Evolutionary conservation across 2,329 filamentous ascomycete species (phyloP).

Genomic region (Podosphaera aphanis): DNA sequence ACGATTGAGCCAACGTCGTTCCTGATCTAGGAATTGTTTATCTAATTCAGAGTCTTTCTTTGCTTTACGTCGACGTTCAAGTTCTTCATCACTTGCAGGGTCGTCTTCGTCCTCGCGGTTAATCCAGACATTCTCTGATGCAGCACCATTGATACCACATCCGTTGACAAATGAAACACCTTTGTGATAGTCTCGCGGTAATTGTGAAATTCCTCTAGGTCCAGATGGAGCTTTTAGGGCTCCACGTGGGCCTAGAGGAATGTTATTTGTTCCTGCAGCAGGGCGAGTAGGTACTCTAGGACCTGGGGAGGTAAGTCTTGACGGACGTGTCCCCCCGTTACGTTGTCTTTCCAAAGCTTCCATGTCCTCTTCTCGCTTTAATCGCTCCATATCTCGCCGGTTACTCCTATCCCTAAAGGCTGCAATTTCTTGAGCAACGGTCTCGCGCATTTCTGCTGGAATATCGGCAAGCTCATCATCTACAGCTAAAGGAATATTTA

Average conservation of each 20-base stretch:
- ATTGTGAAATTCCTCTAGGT: constrained; percentile 37
- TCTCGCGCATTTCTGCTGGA: constrained; percentile 84
- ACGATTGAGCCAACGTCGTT: constrained; percentile 74
- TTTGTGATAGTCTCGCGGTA: constrained; percentile 50
- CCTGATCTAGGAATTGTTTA: constrained; percentile 61
- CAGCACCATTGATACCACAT: constrained; percentile 36
- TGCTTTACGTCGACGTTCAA: constrained; percentile 46
- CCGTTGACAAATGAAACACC: constrained; percentile 68
- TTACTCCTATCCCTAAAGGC: constrained; percentile 85
- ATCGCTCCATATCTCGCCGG: constrained; percentile 64
- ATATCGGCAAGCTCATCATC: constrained; percentile 94
- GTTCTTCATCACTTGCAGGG: constrained; percentile 66
- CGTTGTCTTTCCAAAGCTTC: constrained; percentile 64
- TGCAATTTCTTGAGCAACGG: constrained; percentile 79
- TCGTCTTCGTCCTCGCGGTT: constrained; percentile 65
- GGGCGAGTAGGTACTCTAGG: constrained; percentile 29
- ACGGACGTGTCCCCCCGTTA: constrained; percentile 39
- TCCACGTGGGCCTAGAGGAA: constrained; percentile 51
- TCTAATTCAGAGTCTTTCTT: constrained; percentile 57
- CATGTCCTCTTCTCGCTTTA: constrained; percentile 75
- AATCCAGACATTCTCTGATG: constrained; percentile 22
- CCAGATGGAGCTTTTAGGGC: constrained; percentile 55
- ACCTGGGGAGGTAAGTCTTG: constrained; percentile 48
- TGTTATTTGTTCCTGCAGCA: constrained; percentile 42
- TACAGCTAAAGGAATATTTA: constrained; percentile 66